Evolutionary conservation across 2,329 filamentous ascomycete genomes (phyloP), one percentile per base, ranked within the genome.

Genomic region (Fusarium odoratissimum): DNA sequence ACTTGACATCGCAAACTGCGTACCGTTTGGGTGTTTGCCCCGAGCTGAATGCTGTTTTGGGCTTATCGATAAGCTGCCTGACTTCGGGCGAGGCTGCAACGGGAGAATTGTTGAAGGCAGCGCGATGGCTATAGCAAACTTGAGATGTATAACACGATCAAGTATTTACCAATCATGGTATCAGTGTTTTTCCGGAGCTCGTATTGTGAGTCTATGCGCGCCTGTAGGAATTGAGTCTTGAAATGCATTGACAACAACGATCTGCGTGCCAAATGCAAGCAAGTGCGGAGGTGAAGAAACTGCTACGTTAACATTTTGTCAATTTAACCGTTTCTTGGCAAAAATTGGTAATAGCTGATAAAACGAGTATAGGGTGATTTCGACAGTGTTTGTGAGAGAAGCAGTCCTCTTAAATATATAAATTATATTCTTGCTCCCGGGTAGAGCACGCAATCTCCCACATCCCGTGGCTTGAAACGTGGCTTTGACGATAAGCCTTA

Each of bases 211-310:
- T 16, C 9, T 56, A 67, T 60, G 64, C 64, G 64, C 64, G 11
- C 62, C 64, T 60, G 52, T 67, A 67, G n/a, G 23, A 67, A 40
- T 25, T 19, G 8, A 23, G 38, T 35, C 23, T 45, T 14, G 13
- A 14, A 19, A 40, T 19, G 38, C 33, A 48, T 5, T 23, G 11
- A 37, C 25, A 45, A 10, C 19, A 13, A n/a, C 14, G 37, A 60
- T 60, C 31, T 40, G 28, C 19, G 4, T 19, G 9, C 28, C n/a
- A 8, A 1, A 35, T 38, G 46, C 37, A 40, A 13, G 19, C 5
- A 17, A 13, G 9, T 28, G 33, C 19, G 49, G 23, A 52, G 23
- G 19, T 48, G 10, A n/a, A 37, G 1, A 6, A 5, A 48, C 13
- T 52, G 49, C 54, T 37, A 48, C 54, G 30, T 35, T 31, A 13